Conservation (phyloP, 352 stramenopile species). For the Phytophthora kernoviae region DNA sequence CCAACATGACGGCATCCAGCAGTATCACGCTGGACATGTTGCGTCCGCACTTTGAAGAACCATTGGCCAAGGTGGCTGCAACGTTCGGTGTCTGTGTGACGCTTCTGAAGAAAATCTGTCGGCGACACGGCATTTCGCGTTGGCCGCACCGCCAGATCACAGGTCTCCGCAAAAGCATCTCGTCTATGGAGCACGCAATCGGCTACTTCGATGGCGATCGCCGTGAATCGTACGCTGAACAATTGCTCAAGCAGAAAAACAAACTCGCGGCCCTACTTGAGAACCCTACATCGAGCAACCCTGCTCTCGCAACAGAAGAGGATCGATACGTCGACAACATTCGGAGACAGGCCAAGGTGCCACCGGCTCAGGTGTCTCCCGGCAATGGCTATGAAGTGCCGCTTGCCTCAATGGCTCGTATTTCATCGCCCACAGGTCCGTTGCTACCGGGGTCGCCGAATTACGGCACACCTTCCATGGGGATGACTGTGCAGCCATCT, state of each 20-base stretch:
- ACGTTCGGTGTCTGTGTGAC: conserved; percentile 85
- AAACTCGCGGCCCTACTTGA: conserved; percentile 72
- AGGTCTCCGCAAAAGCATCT: conserved; percentile 85
- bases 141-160: conserved; percentile 89
- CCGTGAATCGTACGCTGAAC: conserved; percentile 71
- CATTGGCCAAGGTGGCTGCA: conserved; percentile 76
- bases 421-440: conserved; percentile 31
- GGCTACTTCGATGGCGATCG: conserved; percentile 74
- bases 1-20: conserved; percentile 77
- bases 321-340: conserved; percentile 12
- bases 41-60: conserved; percentile 85
- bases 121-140: conserved; percentile 74
- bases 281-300: conserved; percentile 62
- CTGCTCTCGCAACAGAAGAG: conserved; percentile 40
- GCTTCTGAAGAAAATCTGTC: conserved; percentile 87
- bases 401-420: conserved; percentile 15
- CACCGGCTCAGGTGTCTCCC: background rate
- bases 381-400: conserved; percentile 12
- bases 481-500: conserved; percentile 12
- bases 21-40: conserved; percentile 86
- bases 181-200: conserved; percentile 86
- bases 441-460: conserved; percentile 26
- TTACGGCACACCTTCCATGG: conserved; percentile 3
- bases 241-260: conserved; percentile 76
- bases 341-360: conserved; percentile 13